Evolutionary conservation across 805 yeast genomes (phyloP).

Genomic region (Wickerhamiella kurtzmanii): DNA sequence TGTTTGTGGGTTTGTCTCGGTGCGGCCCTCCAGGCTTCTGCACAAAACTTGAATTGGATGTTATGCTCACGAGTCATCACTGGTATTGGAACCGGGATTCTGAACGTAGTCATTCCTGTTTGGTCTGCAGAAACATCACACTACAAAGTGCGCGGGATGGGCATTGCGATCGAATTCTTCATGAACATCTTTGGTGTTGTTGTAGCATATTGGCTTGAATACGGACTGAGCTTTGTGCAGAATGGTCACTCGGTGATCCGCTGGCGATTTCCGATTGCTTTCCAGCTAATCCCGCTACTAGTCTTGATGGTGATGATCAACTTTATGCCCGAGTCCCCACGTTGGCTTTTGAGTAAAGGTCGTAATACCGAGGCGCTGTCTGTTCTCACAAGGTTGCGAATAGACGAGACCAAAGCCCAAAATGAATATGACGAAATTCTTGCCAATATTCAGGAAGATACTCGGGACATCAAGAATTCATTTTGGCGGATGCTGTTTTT

Average conservation of each 20-base stretch:
- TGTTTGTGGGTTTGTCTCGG: slow-evolving; percentile 45
- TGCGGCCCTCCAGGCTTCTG: slow-evolving; percentile 40
- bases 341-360: slow-evolving; percentile 65
- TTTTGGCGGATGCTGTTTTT: slow-evolving; percentile 31
- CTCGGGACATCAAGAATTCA: slow-evolving; percentile 17
- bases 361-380: slow-evolving; percentile 32
- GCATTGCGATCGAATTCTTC: slow-evolving; percentile 59
- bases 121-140: slow-evolving; percentile 68
- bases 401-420: slow-evolving; percentile 11
- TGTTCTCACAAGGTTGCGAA: slow-evolving; percentile 35
- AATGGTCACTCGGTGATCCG: slow-evolving; percentile 25
- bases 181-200: slow-evolving; percentile 60
- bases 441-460: slow-evolving; percentile 15
- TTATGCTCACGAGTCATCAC: slow-evolving; percentile 56
- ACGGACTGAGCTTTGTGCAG: slow-evolving; percentile 48
- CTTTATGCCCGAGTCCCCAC: slow-evolving; percentile 75
- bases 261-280: slow-evolving; percentile 71
- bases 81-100: slow-evolving; percentile 65
- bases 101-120: slow-evolving; percentile 66
- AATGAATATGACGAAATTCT: slow-evolving; percentile 10
- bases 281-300: slow-evolving; percentile 51
- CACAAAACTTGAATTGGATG: slow-evolving; percentile 31
- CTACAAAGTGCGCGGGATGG: slow-evolving; percentile 50
- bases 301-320: slow-evolving; percentile 37
- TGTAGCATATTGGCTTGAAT: slow-evolving; percentile 63